Conservation (phyloP, 2,329 filamentous ascomycete genomes). For the Pseudocercospora crystallina region DNA sequence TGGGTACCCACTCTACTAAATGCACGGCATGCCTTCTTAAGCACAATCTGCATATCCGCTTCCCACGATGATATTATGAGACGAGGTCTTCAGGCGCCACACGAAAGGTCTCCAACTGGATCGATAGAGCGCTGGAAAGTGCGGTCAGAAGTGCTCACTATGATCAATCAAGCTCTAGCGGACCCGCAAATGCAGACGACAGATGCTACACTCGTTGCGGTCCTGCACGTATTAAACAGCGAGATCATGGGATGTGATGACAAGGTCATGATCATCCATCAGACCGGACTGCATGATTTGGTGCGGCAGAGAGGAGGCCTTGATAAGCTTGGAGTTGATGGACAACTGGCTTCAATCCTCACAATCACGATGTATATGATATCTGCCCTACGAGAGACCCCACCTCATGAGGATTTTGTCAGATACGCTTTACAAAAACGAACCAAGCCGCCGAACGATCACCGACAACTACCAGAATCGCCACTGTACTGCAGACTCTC, state of each 20-base stretch:
- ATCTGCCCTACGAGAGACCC: slow-evolving; percentile 20
- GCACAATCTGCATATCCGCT: slow-evolving; percentile 34
- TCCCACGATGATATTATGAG: slow-evolving; percentile 37
- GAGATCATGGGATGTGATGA: slow-evolving; percentile 34
- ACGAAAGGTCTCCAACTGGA: slow-evolving; percentile 18
- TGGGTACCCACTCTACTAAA: slow-evolving; percentile 32
- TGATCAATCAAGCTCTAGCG: slow-evolving; percentile 31
- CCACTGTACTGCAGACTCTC: slow-evolving; percentile 20
- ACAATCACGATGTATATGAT: slow-evolving; percentile 30
- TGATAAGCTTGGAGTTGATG: slow-evolving; percentile 27
- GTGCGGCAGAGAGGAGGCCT: slow-evolving; percentile 32
- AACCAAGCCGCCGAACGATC: slow-evolving; percentile 8
- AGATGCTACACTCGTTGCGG: slow-evolving; percentile 34
- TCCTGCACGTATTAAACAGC: slow-evolving; percentile 33
- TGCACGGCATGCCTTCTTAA: slow-evolving; percentile 30
- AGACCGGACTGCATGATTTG: slow-evolving; percentile 31
- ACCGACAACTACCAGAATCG: slow-evolving; percentile 21
- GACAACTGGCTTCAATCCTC: slow-evolving; percentile 27
- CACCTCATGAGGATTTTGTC: slow-evolving; percentile 21
- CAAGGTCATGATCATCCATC: slow-evolving; percentile 26
- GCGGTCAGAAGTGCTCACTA: slow-evolving; percentile 22
- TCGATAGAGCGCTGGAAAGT: slow-evolving; percentile 26
- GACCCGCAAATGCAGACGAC: slow-evolving; percentile 26
- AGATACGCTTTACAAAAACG: slow-evolving; percentile 14
- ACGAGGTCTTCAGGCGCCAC: slow-evolving; percentile 18